Evolutionary conservation across 768 basidiomycete species (phyloP), one percentile per base, ranked within the genome.

Genomic region (Suillus decipiens): DNA sequence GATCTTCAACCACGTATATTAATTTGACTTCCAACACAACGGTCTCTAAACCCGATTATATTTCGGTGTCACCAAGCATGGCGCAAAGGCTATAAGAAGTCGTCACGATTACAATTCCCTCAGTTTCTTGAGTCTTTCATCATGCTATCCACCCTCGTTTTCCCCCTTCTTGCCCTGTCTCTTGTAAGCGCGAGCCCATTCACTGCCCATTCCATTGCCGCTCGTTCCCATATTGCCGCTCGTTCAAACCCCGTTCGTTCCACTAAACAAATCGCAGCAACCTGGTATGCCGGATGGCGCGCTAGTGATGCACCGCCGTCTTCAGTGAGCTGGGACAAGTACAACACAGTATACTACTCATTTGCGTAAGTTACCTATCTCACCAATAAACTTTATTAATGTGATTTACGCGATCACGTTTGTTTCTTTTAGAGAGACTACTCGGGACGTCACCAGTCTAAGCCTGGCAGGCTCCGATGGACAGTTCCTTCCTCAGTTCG

Each of bases 271-370:
- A 76, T 87, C 8, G 84, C 85, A 2, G 75, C 82, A 22, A 79
- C 84, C 10, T 92, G 88, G 88, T 90, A 83, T 66, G 82, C 89
- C 33, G 84, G 85, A 47, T 91, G 83, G 82, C 86, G 90, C 70
- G 80, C 83, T 11, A 74, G 72, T 11, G 69, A 75, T 22, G 78
- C 79, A 1, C 79, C 87, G 5, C 75, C 87, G 14, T 77, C 79
- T 5, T 76, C 79, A n/a, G 73, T 92, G 64, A 82, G 78, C 64
- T 92, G 90, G 89, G 74, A 76, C n/a, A 90, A 89, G 74, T 92
- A 90, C 71, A 89, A 84, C n/a, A 80, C 84, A 17, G 60, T 89
- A 48, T 85, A 83, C 15, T 91, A 89, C 73, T 80, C 89, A 0
- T 92, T 91, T 66, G 89, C 87, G 81, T 80, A 69, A 74, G 81